phyloP scores from a whole-genome alignment of 768 basidiomycete genomes.

The Leccinum subtestaceum region DNA sequence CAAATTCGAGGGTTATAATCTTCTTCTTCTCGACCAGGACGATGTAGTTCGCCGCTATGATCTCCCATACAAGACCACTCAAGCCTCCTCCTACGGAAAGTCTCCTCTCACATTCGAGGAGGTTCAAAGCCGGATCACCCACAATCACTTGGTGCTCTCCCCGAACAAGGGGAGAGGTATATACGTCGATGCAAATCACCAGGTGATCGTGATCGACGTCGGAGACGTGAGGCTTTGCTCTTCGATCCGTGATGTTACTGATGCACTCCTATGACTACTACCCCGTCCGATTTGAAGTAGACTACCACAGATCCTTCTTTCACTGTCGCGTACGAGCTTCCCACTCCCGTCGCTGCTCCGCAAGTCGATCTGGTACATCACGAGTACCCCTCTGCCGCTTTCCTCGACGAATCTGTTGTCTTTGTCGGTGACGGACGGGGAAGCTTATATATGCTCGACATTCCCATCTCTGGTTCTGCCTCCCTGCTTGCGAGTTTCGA shows the following conservation, averaged over 20 bases:
- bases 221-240: slow-evolving; percentile 47
- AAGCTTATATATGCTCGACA: slow-evolving; percentile 56
- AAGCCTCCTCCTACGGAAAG: slow-evolving; percentile 55
- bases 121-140: slow-evolving; percentile 78
- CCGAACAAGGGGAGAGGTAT: slow-evolving; percentile 45
- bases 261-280: slow-evolving; percentile 9
- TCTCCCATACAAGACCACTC: slow-evolving; percentile 46
- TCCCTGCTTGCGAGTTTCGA: slow-evolving; percentile 53
- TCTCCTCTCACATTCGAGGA: slow-evolving; percentile 73
- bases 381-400: slow-evolving; percentile 75
- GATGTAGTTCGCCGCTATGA: slow-evolving; percentile 49
- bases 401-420: slow-evolving; percentile 47
- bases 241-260: neutral
- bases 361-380: slow-evolving; percentile 41
- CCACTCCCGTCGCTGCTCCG: slow-evolving; percentile 46
- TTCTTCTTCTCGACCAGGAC: slow-evolving; percentile 61
- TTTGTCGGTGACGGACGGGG: slow-evolving; percentile 72
- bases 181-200: slow-evolving; percentile 66
- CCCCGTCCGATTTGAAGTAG: slow-evolving; percentile 41
- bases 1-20: slow-evolving; percentile 82
- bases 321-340: slow-evolving; percentile 56
- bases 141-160: slow-evolving; percentile 71
- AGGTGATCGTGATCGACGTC: slow-evolving; percentile 58
- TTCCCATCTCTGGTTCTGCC: slow-evolving; percentile 40
- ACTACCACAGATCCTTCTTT: slow-evolving; percentile 49